Evolutionary conservation across 2,329 filamentous ascomycete species (phyloP).

Genomic region (Xylaria arbuscula): DNA sequence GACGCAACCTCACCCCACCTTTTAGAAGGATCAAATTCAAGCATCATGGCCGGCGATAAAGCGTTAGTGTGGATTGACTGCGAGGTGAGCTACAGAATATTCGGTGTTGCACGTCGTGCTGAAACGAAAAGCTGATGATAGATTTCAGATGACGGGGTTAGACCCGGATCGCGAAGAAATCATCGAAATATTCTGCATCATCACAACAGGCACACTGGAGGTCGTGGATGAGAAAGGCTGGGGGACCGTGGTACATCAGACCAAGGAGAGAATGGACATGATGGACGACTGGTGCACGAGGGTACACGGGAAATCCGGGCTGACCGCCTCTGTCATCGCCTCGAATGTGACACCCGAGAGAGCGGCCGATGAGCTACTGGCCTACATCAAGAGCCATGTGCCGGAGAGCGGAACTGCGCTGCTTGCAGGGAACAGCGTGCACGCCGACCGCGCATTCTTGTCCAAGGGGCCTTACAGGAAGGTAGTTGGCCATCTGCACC

Average conservation of each 20-base stretch:
- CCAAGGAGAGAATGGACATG: slow-evolving; percentile 73
- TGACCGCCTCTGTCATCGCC: slow-evolving; percentile 79
- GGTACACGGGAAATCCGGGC: slow-evolving; percentile 83
- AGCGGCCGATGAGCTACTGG: slow-evolving; percentile 78
- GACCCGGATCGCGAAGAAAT: slow-evolving; percentile 83
- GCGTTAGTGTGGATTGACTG: slow-evolving; percentile 52
- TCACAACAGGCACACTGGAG: slow-evolving; percentile 84
- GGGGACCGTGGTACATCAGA: slow-evolving; percentile 81
- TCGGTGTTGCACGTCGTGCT: background rate
- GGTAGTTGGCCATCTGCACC: slow-evolving; percentile 82
- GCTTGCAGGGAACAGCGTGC: slow-evolving; percentile 92
- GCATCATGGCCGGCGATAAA: slow-evolving; percentile 32
- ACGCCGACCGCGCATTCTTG: slow-evolving; percentile 88
- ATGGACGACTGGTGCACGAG: slow-evolving; percentile 92
- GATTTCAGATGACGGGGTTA: slow-evolving; percentile 87
- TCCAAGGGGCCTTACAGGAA: slow-evolving; percentile 76
- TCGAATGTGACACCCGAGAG: slow-evolving; percentile 77
- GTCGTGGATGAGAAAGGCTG: slow-evolving; percentile 81
- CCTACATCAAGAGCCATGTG: slow-evolving; percentile 79
- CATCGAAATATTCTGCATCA: slow-evolving; percentile 90
- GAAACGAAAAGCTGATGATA: slow-evolving; percentile 1
- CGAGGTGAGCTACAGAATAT: slow-evolving; percentile 55
- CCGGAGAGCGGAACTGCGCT: slow-evolving; percentile 73
- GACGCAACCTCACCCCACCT: slow-evolving; percentile 22
- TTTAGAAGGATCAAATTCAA: background rate